Conservation (phyloP, 352 stramenopile species). For the Pythium dissimile region DNA sequence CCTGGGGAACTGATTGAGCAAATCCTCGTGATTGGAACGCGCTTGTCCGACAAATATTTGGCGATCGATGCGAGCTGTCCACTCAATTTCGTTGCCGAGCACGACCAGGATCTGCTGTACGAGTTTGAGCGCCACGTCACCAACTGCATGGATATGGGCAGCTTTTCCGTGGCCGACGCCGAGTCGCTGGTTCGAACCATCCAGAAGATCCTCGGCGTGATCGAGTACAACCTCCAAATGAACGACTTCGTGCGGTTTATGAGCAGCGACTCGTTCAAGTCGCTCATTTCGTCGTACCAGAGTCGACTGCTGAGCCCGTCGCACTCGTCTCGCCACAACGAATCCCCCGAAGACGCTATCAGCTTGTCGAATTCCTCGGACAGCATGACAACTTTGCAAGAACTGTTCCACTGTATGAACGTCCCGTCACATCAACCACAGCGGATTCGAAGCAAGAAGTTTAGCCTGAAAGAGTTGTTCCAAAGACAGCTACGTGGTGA, state of each 20-base stretch:
- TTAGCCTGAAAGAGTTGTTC: constrained; percentile 59
- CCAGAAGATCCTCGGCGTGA: constrained; percentile 44
- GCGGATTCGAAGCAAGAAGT: constrained; percentile 67
- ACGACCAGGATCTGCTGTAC: constrained; percentile 46
- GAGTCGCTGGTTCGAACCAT: constrained; percentile 56
- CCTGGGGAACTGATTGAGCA: constrained; percentile 70
- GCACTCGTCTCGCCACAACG: constrained; percentile 22
- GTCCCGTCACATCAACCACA: constrained; percentile 78
- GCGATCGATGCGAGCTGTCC: constrained; percentile 42
- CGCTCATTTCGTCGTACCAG: constrained; percentile 70
- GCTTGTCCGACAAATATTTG: constrained; percentile 66
- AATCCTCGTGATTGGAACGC: constrained; percentile 45
- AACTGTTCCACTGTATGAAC: constrained; percentile 89
- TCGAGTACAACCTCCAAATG: constrained; percentile 78
- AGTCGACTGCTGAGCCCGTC: constrained; percentile 70
- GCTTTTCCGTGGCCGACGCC: constrained; percentile 64
- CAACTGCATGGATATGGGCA: constrained; percentile 54
- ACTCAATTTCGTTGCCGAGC: constrained; percentile 70
- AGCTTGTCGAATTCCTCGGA: constrained; percentile 44
- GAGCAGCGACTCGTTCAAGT: constrained; percentile 76
- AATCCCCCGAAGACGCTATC: constrained; percentile 25
- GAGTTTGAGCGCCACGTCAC: constrained; percentile 61
- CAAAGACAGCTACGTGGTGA: constrained; percentile 61
- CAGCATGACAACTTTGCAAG: constrained; percentile 81
- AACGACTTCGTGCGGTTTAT: constrained; percentile 89